A percentile compares a stretch with the other conserved stretches of the same genome.
phyloP scores from a whole-genome alignment of 441 rosid species.

The Brassica balearica region DNA sequence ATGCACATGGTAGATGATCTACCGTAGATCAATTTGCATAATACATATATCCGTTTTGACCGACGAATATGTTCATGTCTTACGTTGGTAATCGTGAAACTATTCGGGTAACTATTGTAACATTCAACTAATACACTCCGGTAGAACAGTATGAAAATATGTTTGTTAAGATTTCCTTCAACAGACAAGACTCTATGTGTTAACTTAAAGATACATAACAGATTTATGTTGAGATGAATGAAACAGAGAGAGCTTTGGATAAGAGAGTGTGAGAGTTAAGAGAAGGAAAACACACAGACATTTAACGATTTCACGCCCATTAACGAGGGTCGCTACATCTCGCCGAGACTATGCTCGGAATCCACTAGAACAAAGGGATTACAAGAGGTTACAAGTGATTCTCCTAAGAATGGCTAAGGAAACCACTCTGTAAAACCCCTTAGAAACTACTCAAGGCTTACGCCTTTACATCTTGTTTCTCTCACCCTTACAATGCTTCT shows the following conservation, averaged over 20 bases:
- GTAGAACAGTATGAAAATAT: not conserved
- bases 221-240: not conserved
- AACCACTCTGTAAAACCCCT: not conserved
- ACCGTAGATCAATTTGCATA: conserved; percentile 4
- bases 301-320: not conserved
- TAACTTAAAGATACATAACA: not conserved
- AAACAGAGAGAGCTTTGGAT: not conserved
- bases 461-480: not conserved
- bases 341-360: not conserved
- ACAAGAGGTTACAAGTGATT: conserved; percentile 1
- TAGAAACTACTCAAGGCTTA: not conserved
- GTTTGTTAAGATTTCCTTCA: not conserved
- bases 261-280: not conserved
- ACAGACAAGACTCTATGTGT: not conserved
- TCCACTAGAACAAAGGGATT: not conserved
- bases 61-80: conserved; percentile 8
- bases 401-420: not conserved
- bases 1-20: conserved; percentile 7
- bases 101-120: not conserved
- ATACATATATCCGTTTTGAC: conserved; percentile 2
- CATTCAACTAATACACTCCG: not conserved
- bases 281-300: not conserved
- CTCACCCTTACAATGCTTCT: not conserved
- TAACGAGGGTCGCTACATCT: not conserved
- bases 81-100: conserved; percentile 9